Evolutionary conservation across 2,329 filamentous ascomycete genomes (phyloP).

Genomic region (Periglandula ipomoeae): DNA sequence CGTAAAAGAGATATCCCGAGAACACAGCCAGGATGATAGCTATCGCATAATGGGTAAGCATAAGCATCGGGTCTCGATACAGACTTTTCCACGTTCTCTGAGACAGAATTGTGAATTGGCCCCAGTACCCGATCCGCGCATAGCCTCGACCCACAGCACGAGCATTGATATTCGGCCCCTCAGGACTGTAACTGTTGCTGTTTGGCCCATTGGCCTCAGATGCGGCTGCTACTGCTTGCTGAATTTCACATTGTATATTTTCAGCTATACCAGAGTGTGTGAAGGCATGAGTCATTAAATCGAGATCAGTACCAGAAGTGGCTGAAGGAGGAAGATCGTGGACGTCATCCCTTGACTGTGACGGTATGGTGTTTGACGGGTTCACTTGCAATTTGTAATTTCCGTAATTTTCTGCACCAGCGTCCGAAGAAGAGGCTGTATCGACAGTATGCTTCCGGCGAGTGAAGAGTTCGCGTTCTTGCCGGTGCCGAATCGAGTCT

Average conservation of each 20-base stretch:
- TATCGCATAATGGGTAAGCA: constrained; percentile 97
- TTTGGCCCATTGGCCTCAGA: constrained; percentile 57
- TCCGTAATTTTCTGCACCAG: constrained; percentile 39
- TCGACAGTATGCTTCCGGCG: constrained; percentile 57
- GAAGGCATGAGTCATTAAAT: constrained; percentile 70
- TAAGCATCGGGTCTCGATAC: constrained; percentile 94
- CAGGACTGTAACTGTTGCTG: constrained; percentile 39
- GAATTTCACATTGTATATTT: constrained; percentile 69
- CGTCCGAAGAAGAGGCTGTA: constrained; percentile 54
- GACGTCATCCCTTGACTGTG: constrained; percentile 59
- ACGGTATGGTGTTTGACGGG: constrained; percentile 33
- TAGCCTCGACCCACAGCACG: constrained; percentile 69
- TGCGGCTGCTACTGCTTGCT: constrained; percentile 55
- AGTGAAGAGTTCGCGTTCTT: constrained; percentile 86
- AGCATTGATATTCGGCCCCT: constrained; percentile 39
- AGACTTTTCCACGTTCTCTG: constrained; percentile 92
- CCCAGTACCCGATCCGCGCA: constrained; percentile 65
- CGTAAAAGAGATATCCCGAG: constrained; percentile 92
- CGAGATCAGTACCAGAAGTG: constrained; percentile 64
- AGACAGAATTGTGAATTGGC: constrained; percentile 85
- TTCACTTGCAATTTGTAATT: constrained; percentile 44
- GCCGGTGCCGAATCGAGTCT: constrained; percentile 73
- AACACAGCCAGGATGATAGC: constrained; percentile 90
- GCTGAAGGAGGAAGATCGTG: constrained; percentile 54
- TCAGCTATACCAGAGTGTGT: constrained; percentile 67